Conservation (phyloP, 176 grass and related monocot species). For the Aegilops speltoides region DNA sequence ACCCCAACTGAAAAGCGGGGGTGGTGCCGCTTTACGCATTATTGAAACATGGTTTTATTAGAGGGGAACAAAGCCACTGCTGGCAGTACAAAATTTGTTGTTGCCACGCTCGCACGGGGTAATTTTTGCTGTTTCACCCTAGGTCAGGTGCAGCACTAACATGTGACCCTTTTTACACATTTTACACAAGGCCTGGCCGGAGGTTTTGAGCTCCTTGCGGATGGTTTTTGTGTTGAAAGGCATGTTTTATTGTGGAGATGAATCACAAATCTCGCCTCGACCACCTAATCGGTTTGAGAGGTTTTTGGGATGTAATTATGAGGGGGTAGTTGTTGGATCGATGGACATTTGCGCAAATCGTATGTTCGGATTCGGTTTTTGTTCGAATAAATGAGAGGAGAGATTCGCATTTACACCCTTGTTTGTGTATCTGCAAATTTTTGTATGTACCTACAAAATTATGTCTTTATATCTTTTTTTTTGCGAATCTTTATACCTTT, state of each 20-base stretch:
- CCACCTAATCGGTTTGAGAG: background rate
- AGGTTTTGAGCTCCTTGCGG: background rate
- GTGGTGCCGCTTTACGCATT: slow-evolving; percentile 4
- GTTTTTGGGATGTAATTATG: background rate
- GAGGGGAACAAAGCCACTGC: background rate
- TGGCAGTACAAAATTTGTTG: background rate
- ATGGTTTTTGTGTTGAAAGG: background rate
- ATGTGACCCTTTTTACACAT: background rate
- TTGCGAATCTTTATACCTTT: background rate
- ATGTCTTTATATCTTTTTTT: background rate
- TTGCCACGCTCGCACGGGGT: background rate
- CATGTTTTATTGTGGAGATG: background rate
- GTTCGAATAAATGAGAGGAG: background rate
- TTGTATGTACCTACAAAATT: background rate
- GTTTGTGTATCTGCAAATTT: background rate
- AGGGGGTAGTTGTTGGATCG: background rate
- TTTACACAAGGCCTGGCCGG: background rate
- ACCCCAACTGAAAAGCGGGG: slow-evolving; percentile 21
- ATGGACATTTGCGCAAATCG: background rate
- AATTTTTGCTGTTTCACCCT: background rate
- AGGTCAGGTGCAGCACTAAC: background rate
- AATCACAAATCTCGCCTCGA: background rate
- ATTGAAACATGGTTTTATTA: slow-evolving; percentile 11
- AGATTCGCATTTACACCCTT: background rate
- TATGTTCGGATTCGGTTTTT: background rate